Base-by-base conservation (phyloP, 768 basidiomycete genomes). In the Calocera cornea region DNA sequence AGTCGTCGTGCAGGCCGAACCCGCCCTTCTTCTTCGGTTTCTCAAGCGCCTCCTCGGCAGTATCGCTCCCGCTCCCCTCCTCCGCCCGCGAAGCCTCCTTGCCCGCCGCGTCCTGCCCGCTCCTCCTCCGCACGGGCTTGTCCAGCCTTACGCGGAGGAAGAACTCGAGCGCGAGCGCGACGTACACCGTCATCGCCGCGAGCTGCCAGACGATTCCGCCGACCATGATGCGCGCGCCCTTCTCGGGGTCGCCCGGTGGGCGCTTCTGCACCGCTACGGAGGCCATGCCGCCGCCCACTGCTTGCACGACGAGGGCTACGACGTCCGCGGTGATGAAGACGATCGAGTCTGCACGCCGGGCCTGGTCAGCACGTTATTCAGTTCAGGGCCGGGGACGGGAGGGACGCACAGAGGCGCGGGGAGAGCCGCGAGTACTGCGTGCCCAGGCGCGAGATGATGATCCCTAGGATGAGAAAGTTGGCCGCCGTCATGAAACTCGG, bases 381-480 rank as follows among this genome's bases (percentile, higher is more conserved):
- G 5, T 17, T 5, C 5, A 47, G 19, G 7, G 8, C 19, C 19
- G 3, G 44, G 7, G 16, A 47, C 8, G 44, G 3, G 67, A 11
- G 49, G 50, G 38, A 78, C 80, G 47, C 70, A 83, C 83, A 83
- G 68, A 72, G 72, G 65, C 70, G 75, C 1, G 83, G 80, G 40
- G 69, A 72, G 5, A 86, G 69, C 0, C 83, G 76, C 68, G 82
- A 83, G 73, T 84, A 83, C 49, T 75, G 72, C 2, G 77, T 54
- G 0, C 83, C 83, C n/a, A 85, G 74, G 2, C 72, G 71, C 22
- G 69, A 71, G 50, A 84, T 82, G 64, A 85, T 76, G 31, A 74
- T 72, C 1, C 84, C 83, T 12, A 87, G 77, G 22, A 85, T 80
- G 44, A 85, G 78, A 72, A 87, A 88, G 70, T 82, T 83, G 14